Percentiles rank a stretch among this genome's conserved stretches.
phyloP scores from a whole-genome alignment of 2,329 filamentous ascomycete genomes.

The Ophiocordyceps sinensis region DNA sequence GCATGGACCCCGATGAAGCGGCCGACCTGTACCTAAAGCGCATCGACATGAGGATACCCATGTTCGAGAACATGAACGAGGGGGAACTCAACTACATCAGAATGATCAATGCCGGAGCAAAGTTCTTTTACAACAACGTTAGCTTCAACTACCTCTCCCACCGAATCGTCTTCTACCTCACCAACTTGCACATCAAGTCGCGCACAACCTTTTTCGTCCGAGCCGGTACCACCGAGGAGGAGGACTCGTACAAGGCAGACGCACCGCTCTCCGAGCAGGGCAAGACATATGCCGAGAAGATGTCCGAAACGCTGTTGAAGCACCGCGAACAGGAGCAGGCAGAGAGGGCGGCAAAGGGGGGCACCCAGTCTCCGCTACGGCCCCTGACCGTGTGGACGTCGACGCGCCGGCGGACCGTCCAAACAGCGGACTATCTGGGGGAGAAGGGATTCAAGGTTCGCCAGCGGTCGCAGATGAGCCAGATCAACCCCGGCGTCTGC shows the following conservation, averaged over 20 bases:
- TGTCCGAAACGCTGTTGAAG: slow-evolving; percentile 69
- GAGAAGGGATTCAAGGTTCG: slow-evolving; percentile 71
- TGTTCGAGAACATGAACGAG: slow-evolving; percentile 95
- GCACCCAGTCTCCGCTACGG: slow-evolving; percentile 53
- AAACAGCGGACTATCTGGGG: slow-evolving; percentile 74
- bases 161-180: slow-evolving; percentile 94
- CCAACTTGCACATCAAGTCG: slow-evolving; percentile 94
- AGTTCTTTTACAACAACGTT: slow-evolving; percentile 92
- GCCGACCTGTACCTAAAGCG: slow-evolving; percentile 81
- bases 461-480: slow-evolving; percentile 91
- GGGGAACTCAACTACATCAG: slow-evolving; percentile 92
- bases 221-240: slow-evolving; percentile 72
- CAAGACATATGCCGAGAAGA: slow-evolving; percentile 64
- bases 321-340: slow-evolving; percentile 74
- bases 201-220: slow-evolving; percentile 87
- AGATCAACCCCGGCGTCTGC: slow-evolving; percentile 91
- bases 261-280: slow-evolving; percentile 72
- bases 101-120: slow-evolving; percentile 95
- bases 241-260: slow-evolving; percentile 86
- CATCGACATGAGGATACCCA: slow-evolving; percentile 83
- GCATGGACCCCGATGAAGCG: slow-evolving; percentile 84
- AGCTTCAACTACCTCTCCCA: slow-evolving; percentile 94
- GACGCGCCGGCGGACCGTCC: slow-evolving; percentile 75
- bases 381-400: slow-evolving; percentile 91
- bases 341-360: slow-evolving; percentile 53